These are phyloP conservation scores for Ustilago vetiveriae DNA, from an alignment of 1,284 basidiomycete species.

Conservation along the genomic window DNA sequence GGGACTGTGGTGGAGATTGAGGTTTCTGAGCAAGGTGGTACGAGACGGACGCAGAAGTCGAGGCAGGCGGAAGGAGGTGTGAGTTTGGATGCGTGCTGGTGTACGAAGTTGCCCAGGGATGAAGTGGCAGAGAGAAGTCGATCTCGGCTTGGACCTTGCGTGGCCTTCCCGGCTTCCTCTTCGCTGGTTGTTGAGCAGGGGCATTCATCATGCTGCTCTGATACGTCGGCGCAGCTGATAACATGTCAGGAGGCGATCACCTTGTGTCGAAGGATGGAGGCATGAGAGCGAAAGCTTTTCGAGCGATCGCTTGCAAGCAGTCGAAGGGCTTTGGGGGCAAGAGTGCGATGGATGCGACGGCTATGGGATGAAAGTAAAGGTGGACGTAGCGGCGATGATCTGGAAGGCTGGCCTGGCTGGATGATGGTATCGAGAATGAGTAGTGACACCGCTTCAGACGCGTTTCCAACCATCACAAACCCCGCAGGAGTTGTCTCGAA, in stretches of 20 bases:
- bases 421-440: not conserved
- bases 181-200: not conserved
- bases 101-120: constrained; percentile 26
- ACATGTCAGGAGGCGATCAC: not conserved
- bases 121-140: constrained; percentile 17
- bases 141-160: constrained; percentile 15
- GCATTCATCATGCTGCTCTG: constrained; percentile 10
- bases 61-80: not conserved
- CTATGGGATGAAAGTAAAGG: not conserved
- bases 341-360: not conserved
- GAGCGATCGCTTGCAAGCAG: no score
- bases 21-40: not conserved
- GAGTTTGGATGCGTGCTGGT: not conserved
- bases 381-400: not conserved
- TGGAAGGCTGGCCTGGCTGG: no score
- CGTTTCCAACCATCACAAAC: constrained; percentile 9
- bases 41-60: not conserved
- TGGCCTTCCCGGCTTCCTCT: constrained; percentile 10
- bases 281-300: not conserved
- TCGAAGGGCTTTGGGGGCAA: no score
- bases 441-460: constrained; percentile 2
- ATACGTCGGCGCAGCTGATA: not conserved
- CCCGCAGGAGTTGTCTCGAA: no score
- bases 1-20: not conserved
- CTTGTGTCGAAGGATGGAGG: not conserved